These are phyloP conservation scores for Trichoderma koningiopsis DNA, from an alignment of 2,329 filamentous ascomycete species.

Conservation along the genomic window DNA sequence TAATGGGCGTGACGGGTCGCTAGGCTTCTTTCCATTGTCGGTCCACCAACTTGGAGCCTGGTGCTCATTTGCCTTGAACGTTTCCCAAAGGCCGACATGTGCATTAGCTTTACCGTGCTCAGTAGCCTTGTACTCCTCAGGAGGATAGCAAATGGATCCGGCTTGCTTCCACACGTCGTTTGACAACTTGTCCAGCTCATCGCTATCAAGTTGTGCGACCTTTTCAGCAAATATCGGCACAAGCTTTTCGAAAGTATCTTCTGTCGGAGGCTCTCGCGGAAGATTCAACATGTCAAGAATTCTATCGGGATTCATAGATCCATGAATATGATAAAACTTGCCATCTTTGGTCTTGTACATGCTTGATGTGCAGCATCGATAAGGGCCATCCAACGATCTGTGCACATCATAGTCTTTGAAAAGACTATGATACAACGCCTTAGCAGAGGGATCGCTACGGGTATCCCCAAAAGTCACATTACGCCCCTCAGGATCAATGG, in stretches of 20 bases:
- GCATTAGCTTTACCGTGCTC: conserved; percentile 33
- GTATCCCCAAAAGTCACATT: neutral
- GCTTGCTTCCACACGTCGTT: conserved; percentile 30
- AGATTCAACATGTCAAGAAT: conserved; percentile 28
- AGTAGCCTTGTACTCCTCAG: conserved; percentile 34
- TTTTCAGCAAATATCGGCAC: conserved; percentile 23
- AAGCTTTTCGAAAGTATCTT: conserved; percentile 13
- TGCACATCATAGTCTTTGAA: too few species aligned
- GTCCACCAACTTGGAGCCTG: conserved; percentile 26
- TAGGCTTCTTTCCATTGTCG: too few species aligned
- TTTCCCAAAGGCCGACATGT: conserved; percentile 9
- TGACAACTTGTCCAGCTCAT: conserved; percentile 28
- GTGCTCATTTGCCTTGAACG: neutral
- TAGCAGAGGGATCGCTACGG: neutral
- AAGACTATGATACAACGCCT: too few species aligned
- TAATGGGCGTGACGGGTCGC: conserved; percentile 38
- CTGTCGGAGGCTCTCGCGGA: neutral
- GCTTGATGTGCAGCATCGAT: conserved; percentile 33
- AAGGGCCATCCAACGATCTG: neutral
- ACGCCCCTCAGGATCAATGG: conserved; percentile 6
- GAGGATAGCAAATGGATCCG: conserved; percentile 31
- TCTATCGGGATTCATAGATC: conserved; percentile 29
- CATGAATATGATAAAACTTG: conserved; percentile 31
- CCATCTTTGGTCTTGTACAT: conserved; percentile 31
- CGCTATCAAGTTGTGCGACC: conserved; percentile 11